Percentiles rank a stretch among this genome's conserved stretches.
Evolutionary conservation across 2,329 filamentous ascomycete genomes (phyloP).

Genomic region (Ophiocordyceps camponoti-saundersi): DNA sequence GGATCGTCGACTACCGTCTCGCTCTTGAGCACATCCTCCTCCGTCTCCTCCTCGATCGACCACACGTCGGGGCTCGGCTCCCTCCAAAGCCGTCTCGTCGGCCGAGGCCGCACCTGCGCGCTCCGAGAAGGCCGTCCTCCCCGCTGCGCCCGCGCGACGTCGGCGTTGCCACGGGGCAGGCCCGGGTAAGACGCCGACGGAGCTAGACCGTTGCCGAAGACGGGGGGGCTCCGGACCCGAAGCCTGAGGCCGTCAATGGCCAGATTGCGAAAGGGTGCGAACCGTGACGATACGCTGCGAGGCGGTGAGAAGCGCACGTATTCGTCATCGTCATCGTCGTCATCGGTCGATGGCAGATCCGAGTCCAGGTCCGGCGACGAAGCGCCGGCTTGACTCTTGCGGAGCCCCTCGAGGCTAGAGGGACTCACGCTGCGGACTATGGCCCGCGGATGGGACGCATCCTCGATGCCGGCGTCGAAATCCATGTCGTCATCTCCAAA

Average conservation of each 20-base stretch:
- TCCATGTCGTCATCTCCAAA: conserved; percentile 26
- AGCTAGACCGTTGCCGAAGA: conserved; percentile 7
- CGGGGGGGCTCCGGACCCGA: conserved; percentile 13
- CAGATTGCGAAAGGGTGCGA: conserved; percentile 27
- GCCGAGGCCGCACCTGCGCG: conserved; percentile 17
- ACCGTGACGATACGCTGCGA: conserved; percentile 13
- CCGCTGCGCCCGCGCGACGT: conserved; percentile 7
- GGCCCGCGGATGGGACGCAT: conserved; percentile 24
- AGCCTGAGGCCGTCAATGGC: conserved; percentile 16
- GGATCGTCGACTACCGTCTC: conserved; percentile 12
- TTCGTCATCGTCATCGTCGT: conserved; percentile 30
- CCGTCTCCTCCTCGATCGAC: conserved; percentile 41
- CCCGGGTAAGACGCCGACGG: conserved; percentile 8
- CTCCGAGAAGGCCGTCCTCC: conserved; percentile 9
- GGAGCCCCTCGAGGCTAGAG: conserved; percentile 34
- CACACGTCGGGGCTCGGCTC: conserved; percentile 43
- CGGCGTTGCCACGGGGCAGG: not conserved
- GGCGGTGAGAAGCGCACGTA: conserved; percentile 28
- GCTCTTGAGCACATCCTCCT: conserved; percentile 30
- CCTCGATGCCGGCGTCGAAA: conserved; percentile 41
- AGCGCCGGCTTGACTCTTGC: conserved; percentile 19
- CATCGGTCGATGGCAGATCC: conserved; percentile 26
- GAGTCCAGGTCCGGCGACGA: conserved; percentile 20
- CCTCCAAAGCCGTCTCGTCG: conserved; percentile 27
- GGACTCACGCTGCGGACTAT: conserved; percentile 38